Percentiles rank a stretch among this genome's conserved stretches.
Evolutionary conservation across 306 rosid genomes (phyloP).

Genomic region (Lathyrus oleraceus): DNA sequence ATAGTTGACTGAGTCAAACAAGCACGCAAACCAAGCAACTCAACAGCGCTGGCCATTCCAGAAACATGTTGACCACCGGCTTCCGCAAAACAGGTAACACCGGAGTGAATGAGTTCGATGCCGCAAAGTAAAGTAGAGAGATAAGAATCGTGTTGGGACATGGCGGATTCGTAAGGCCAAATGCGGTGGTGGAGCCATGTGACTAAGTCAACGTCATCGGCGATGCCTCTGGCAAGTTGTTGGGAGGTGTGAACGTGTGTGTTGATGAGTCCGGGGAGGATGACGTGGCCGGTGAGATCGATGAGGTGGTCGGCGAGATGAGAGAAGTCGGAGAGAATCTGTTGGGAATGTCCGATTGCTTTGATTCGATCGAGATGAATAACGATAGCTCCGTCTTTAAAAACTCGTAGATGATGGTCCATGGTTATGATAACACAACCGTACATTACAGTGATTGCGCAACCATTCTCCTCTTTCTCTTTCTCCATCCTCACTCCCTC

Average conservation of each 20-base stretch:
- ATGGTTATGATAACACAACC: conserved; percentile 64
- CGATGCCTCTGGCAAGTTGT: conserved; percentile 82
- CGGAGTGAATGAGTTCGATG: conserved; percentile 50
- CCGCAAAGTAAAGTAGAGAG: conserved; percentile 79
- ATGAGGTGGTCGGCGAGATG: conserved; percentile 41
- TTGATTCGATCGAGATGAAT: conserved; percentile 50
- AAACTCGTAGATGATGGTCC: conserved; percentile 67
- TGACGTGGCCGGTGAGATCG: conserved; percentile 63
- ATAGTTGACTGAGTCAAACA: conserved; percentile 76
- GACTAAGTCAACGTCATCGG: conserved; percentile 85
- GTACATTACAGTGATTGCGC: conserved; percentile 52
- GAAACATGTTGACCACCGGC: conserved; percentile 89
- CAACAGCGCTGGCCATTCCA: conserved; percentile 76
- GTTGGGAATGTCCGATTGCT: conserved; percentile 62
- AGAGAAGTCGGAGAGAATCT: conserved; percentile 51
- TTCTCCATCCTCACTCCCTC: conserved; percentile 3
- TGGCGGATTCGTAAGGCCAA: conserved; percentile 90
- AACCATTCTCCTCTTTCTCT: too few species aligned
- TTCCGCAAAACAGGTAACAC: conserved; percentile 90
- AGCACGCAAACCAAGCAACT: conserved; percentile 73
- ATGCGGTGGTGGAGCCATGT: conserved; percentile 87
- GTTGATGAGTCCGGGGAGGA: conserved; percentile 79
- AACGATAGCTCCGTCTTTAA: conserved; percentile 63
- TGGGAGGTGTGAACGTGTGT: conserved; percentile 87
- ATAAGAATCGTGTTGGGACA: conserved; percentile 75